Evolutionary conservation across 345 rosid species (phyloP).

Genomic region (Odontarrhena argentea): DNA sequence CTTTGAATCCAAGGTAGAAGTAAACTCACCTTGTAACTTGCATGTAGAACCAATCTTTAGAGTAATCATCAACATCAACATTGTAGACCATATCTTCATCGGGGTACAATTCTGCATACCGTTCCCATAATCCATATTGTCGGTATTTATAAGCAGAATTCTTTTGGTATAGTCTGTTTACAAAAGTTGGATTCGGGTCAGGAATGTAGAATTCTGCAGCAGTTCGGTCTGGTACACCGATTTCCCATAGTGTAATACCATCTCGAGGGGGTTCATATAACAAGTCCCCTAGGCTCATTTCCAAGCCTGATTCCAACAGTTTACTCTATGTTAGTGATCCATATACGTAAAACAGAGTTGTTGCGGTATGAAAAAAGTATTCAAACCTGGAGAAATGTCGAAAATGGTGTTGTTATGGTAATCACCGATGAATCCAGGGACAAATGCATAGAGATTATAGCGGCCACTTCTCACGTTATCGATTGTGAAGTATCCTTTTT

Average conservation of each 20-base stretch:
- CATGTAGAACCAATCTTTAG: constrained; percentile 81
- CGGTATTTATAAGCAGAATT: constrained; percentile 56
- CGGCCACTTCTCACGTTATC: constrained; percentile 50
- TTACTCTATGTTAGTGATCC: not conserved
- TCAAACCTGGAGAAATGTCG: constrained; percentile 57
- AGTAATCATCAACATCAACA: constrained; percentile 58
- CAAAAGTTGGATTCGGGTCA: constrained; percentile 61
- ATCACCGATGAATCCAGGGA: constrained; percentile 85
- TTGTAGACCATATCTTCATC: constrained; percentile 66
- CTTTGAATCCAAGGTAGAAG: not conserved
- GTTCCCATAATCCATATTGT: constrained; percentile 96
- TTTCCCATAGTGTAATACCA: constrained; percentile 92
- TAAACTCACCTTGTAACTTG: constrained; percentile 71
- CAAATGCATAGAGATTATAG: constrained; percentile 74
- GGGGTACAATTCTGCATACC: constrained; percentile 79
- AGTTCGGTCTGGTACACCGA: constrained; percentile 82
- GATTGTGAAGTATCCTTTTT: constrained; percentile 61
- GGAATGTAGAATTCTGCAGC: constrained; percentile 88
- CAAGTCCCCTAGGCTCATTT: constrained; percentile 55
- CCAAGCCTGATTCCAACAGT: constrained; percentile 44
- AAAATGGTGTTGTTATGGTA: constrained; percentile 51
- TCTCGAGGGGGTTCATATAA: constrained; percentile 80
- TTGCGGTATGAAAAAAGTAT: not conserved
- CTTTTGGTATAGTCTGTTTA: constrained; percentile 64
- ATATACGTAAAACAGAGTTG: not conserved